These are phyloP conservation scores for Aspergillus ustus DNA, from an alignment of 2,329 filamentous ascomycete species.

Conservation along the genomic window DNA sequence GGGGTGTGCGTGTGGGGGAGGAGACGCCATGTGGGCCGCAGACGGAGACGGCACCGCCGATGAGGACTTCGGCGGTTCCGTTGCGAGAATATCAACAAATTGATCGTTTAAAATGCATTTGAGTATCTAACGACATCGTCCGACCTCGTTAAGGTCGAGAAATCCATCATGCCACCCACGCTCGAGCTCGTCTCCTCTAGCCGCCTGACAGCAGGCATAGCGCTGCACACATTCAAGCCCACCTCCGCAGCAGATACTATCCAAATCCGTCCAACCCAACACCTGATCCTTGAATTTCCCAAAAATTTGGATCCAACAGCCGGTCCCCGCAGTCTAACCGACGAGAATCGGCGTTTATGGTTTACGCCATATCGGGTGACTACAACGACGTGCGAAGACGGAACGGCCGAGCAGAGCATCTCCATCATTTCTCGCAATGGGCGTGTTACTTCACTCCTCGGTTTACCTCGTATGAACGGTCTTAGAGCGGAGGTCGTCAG, in stretches of 20 bases:
- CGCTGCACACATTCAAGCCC: not conserved
- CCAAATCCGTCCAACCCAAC: not conserved
- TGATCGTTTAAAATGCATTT: no score
- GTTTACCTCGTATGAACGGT: not conserved
- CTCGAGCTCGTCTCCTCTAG: not conserved
- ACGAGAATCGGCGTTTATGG: not conserved
- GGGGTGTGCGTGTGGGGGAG: not conserved
- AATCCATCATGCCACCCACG: not conserved
- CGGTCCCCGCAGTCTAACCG: not conserved
- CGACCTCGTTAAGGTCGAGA: no score
- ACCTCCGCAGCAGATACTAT: not conserved
- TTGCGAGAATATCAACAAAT: not conserved
- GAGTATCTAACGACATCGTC: no score
- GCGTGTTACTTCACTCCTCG: not conserved
- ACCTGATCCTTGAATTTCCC: not conserved
- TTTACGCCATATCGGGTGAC: not conserved
- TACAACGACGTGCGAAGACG: not conserved
- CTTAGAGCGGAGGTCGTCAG: not conserved
- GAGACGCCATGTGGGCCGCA: not conserved
- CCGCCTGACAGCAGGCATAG: not conserved
- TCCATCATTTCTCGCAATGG: not conserved
- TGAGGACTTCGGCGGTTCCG: not conserved
- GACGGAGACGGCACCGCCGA: not conserved
- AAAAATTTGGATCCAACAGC: not conserved
- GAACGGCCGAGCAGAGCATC: not conserved